These are phyloP conservation scores for Senecio squalidus DNA, from an alignment of 140 eudicot species.

Conservation along the genomic window DNA sequence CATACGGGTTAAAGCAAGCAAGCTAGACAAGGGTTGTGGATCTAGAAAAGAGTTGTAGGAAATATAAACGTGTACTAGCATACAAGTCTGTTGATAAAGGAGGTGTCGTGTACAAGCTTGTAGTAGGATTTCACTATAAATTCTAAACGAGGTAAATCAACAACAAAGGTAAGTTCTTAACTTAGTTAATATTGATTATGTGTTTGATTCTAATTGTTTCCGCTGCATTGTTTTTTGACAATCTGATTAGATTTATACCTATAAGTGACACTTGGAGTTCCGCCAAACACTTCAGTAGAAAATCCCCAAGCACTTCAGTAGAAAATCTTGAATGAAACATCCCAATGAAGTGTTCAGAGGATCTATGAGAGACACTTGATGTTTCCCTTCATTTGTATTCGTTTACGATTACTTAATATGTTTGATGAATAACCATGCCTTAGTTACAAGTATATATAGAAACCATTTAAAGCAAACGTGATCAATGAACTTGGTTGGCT, in stretches of 20 bases:
- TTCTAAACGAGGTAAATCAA: too few relatives aligned
- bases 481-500: neutral
- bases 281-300: constrained; percentile 21
- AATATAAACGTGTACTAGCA: too few relatives aligned
- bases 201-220: too few relatives aligned
- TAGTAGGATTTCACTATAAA: too few relatives aligned
- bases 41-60: too few relatives aligned
- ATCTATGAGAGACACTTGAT: constrained; percentile 10
- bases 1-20: too few relatives aligned
- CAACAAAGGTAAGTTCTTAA: too few relatives aligned
- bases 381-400: neutral
- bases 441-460: neutral
- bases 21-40: too few relatives aligned
- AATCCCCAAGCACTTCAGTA: constrained; percentile 15
- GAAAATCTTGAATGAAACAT: neutral
- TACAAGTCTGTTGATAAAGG: too few relatives aligned
- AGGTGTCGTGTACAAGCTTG: too few relatives aligned
- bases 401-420: neutral
- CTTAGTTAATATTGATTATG: too few relatives aligned
- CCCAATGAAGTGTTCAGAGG: constrained; percentile 23
- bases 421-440: neutral
- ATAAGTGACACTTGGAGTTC: constrained; percentile 19
- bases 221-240: too few relatives aligned
- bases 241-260: neutral
- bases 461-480: neutral